These are phyloP conservation scores for Spathaspora girioi DNA, from an alignment of 805 yeast genomes.

Conservation along the genomic window DNA sequence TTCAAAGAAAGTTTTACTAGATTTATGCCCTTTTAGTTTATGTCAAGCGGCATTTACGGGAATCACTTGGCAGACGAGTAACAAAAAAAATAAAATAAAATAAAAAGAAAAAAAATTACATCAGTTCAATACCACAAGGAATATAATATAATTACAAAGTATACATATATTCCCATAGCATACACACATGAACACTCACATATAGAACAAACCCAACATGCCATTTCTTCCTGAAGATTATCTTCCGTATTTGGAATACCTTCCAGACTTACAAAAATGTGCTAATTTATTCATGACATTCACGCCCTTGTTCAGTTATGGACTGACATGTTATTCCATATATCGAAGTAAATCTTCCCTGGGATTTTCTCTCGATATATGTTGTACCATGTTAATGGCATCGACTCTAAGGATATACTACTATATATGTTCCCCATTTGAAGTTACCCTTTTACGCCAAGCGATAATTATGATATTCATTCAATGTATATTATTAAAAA, in stretches of 20 bases:
- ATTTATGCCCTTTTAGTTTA: too few relatives aligned
- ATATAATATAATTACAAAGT: not conserved
- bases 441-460: constrained; percentile 72
- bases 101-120: not conserved
- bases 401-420: constrained; percentile 70
- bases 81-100: not conserved
- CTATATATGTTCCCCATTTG: constrained; percentile 78
- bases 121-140: not conserved
- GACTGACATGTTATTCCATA: constrained; percentile 73
- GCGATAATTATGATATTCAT: constrained; percentile 81
- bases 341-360: constrained; percentile 58
- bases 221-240: constrained; percentile 6
- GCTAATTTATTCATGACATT: constrained; percentile 67
- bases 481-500: constrained; percentile 61
- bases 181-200: not conserved
- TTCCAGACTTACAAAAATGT: constrained; percentile 37
- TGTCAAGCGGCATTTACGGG: not conserved
- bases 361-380: constrained; percentile 89
- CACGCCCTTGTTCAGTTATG: constrained; percentile 85
- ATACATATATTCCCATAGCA: not conserved
- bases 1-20: not conserved
- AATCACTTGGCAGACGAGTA: not conserved
- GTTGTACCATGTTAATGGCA: constrained; percentile 85
- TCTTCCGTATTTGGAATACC: constrained; percentile 9
- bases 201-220: not conserved